Evolutionary conservation across 176 grass and related monocot species (phyloP), one percentile per base, ranked within the genome.

Genomic region (Bothriochloa decipiens): DNA sequence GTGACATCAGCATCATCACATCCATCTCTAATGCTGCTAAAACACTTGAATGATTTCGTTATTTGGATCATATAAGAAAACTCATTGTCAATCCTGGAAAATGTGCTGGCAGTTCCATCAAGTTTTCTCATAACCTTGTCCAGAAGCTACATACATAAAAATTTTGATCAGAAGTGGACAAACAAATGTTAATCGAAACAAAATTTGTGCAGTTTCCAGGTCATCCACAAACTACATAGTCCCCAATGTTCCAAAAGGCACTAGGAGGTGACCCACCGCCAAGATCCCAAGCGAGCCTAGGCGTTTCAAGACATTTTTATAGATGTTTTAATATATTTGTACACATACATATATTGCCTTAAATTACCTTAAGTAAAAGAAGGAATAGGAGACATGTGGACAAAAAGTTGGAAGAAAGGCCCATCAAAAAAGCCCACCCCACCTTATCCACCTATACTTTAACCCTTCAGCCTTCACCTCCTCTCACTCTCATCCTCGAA

Each of bases 31-130:
- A 99, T 99, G 85, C 89, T 94, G 67, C 77, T 82, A 71, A 92
- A 86, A 71, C 81, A 94, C 82, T 91, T 90, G 84, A 64, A 95
- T 68, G 85, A 87, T 80, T 94, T 99, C 37, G 93, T 99, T 73
- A 99, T 77, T 87, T 91, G 83, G 62, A 99, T 91, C 93, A 99
- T 96, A 76, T 94, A 90, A 75, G 88, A 40, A 81, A 96, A 99
- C 75, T 99, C 96, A 40, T 61, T 82, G 75, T 99, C 93, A 47
- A 96, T 93, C 82, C 91, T 87, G 63, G 93, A 91, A 82, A 94
- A 99, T 69, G 87, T 88, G 81, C 89, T 94, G 50, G 91, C 84
- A 60, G 89, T 94, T 33, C 81, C 83, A 88, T 99, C 93, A 81
- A 96, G 87, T 87, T 96, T 96, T 75, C 62, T 89, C 72, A 84